phyloP scores from a whole-genome alignment of 78 protist species.

The Neovahlkampfia damariscottae region DNA sequence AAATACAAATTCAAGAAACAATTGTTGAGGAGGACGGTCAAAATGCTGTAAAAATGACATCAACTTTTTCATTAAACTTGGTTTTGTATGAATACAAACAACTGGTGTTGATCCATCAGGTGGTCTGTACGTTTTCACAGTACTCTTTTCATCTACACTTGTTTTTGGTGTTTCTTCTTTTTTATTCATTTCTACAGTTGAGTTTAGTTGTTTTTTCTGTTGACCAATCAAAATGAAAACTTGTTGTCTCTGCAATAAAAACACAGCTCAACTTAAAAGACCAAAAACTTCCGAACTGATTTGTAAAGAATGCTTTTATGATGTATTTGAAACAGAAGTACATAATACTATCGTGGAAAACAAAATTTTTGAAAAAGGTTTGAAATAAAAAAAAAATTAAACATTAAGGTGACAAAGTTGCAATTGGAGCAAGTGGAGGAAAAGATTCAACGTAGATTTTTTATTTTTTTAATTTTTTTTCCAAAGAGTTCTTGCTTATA shows the following conservation, averaged over 20 bases:
- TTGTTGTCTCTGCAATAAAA: background rate
- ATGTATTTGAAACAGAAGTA: constrained; percentile 71
- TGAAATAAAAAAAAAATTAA: too few relatives aligned
- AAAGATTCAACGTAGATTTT: constrained; percentile 90
- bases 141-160: background rate
- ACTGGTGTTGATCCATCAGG: background rate
- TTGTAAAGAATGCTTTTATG: constrained; percentile 73
- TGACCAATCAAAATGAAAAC: too few relatives aligned
- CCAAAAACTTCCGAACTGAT: constrained; percentile 50
- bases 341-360: constrained; percentile 55
- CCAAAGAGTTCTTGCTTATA: constrained; percentile 64
- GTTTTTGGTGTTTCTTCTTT: background rate
- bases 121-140: background rate
- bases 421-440: constrained; percentile 88
- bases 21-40: constrained; percentile 1
- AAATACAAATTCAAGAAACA: background rate
- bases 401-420: constrained; percentile 70
- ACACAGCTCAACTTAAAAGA: constrained; percentile 43
- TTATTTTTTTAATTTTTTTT: too few relatives aligned
- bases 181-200: too few relatives aligned
- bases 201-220: too few relatives aligned
- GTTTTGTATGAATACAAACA: background rate
- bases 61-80: background rate
- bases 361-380: constrained; percentile 41
- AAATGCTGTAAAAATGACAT: background rate